These are phyloP conservation scores for Amaranthus palmeri DNA, from an alignment of 148 eudicot genomes.

Conservation along the genomic window DNA sequence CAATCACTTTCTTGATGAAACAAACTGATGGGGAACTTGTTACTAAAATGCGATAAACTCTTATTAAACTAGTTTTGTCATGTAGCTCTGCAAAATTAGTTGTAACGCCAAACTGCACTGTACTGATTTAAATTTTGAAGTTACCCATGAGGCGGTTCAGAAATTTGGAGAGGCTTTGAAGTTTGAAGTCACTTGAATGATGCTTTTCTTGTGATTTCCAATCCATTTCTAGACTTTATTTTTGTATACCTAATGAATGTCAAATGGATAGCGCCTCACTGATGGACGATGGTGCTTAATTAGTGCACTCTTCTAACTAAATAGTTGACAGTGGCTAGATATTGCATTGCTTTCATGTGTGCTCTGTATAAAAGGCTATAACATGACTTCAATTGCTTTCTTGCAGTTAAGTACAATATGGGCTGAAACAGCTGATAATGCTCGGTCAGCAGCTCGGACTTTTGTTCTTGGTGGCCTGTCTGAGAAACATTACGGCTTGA, in stretches of 20 bases:
- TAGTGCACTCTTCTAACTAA: neutral
- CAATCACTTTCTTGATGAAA: too few species aligned
- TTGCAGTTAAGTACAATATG: constrained; percentile 86
- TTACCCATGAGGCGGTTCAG: neutral
- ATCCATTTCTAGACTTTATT: neutral
- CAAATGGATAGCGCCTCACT: neutral
- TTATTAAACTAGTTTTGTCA: too few species aligned
- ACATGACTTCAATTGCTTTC: constrained; percentile 1
- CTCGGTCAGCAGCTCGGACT: constrained; percentile 77
- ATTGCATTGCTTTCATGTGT: neutral
- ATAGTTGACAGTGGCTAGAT: neutral
- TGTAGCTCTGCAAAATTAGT: too few species aligned
- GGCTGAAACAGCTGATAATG: constrained; percentile 88
- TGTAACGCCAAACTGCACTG: too few species aligned
- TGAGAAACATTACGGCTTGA: constrained; percentile 71
- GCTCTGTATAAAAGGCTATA: neutral
- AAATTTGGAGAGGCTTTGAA: neutral
- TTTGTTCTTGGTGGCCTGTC: constrained; percentile 88
- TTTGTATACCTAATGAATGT: neutral
- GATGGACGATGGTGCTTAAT: neutral
- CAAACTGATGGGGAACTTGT: too few species aligned
- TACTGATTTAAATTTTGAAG: too few species aligned
- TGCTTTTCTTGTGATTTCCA: neutral
- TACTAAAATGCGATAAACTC: too few species aligned
- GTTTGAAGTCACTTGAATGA: neutral